phyloP scores from a whole-genome alignment of 495 filamentous ascomycete genomes.

The Hapsidospora chrysogenum region DNA sequence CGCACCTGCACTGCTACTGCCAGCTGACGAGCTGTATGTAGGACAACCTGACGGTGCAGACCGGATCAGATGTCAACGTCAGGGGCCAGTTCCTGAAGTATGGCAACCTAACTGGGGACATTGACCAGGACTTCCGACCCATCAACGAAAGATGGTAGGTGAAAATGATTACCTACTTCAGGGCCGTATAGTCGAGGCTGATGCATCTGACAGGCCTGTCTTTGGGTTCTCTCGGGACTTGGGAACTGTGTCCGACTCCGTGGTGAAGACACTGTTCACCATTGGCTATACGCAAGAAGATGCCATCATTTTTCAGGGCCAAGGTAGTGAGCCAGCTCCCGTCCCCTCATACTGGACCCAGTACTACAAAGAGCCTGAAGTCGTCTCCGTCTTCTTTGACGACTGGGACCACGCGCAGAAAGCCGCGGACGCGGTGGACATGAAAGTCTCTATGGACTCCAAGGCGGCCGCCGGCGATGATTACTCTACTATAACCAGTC shows the following conservation, averaged over 20 bases:
- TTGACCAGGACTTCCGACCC: slow-evolving; percentile 48
- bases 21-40: too few relatives aligned
- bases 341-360: slow-evolving; percentile 64
- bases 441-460: slow-evolving; percentile 55
- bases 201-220: slow-evolving; percentile 39
- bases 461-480: slow-evolving; percentile 43
- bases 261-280: slow-evolving; percentile 64
- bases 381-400: slow-evolving; percentile 54
- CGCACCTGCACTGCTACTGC: slow-evolving; percentile 5
- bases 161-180: background rate
- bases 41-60: too few relatives aligned
- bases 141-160: slow-evolving; percentile 51
- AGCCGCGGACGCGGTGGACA: slow-evolving; percentile 46
- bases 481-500: slow-evolving; percentile 70
- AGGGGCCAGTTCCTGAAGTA: slow-evolving; percentile 48
- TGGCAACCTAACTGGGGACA: slow-evolving; percentile 43
- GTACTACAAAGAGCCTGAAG: slow-evolving; percentile 37
- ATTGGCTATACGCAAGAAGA: slow-evolving; percentile 59
- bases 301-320: slow-evolving; percentile 61
- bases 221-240: slow-evolving; percentile 81
- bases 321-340: slow-evolving; percentile 48
- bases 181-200: slow-evolving; percentile 2
- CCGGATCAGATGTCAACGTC: slow-evolving; percentile 46
- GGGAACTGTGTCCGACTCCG: slow-evolving; percentile 20
- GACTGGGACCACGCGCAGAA: slow-evolving; percentile 42